phyloP scores from a whole-genome alignment of 257 asterid species.

The Jaltomata sinuosa region DNA sequence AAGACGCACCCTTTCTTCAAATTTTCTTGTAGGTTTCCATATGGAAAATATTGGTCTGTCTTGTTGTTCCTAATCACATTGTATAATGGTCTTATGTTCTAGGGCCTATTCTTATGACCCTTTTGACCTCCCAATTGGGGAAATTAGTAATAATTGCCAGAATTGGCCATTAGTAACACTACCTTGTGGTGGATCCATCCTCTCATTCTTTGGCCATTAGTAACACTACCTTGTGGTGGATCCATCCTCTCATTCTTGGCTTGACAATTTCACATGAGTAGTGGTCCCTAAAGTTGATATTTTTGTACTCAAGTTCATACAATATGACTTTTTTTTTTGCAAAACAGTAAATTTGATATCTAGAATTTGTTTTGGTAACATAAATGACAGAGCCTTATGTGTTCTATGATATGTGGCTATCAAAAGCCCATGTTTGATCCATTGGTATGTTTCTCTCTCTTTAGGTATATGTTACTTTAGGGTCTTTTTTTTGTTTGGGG shows the following conservation, averaged over 20 bases:
- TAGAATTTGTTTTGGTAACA: neutral
- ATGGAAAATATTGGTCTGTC: neutral
- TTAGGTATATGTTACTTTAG: too few species aligned
- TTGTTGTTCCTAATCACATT: neutral
- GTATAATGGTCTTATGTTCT: neutral
- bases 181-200: neutral
- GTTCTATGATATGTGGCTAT: neutral
- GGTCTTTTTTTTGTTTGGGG: neutral
- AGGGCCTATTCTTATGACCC: neutral
- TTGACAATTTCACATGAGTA: neutral
- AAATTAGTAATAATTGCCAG: neutral
- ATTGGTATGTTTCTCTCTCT: neutral
- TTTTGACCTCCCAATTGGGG: neutral
- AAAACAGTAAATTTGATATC: neutral
- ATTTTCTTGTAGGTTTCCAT: neutral
- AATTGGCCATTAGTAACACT: neutral
- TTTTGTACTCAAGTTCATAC: neutral
- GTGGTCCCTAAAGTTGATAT: slow-evolving; percentile 7
- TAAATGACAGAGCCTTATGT: neutral
- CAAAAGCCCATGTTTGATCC: neutral
- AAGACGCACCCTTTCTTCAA: neutral
- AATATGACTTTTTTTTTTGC: neutral
- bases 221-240: neutral
- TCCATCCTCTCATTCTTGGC: neutral
- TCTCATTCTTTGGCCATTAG: neutral